Base-by-base conservation (phyloP, 2,329 filamentous ascomycete species). In the Fusarium heterosporum region DNA sequence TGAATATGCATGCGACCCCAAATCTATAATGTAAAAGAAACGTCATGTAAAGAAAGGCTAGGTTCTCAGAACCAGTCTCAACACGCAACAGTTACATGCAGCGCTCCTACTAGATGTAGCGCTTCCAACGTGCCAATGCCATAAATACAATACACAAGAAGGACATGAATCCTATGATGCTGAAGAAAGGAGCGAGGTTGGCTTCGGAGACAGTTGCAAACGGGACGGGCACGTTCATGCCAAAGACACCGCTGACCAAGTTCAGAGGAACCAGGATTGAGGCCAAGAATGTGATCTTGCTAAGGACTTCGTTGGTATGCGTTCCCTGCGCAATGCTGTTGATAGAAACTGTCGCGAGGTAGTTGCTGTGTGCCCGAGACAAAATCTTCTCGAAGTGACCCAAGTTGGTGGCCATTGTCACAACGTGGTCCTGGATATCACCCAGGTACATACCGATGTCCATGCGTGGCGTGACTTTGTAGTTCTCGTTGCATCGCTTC, bases 371-470 rank as follows among this genome's bases (percentile, higher is more conserved):
- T 3, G 92, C 92, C 22, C 96, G 91, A 28, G 91, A 94, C 48
- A 99, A 86, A 86, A 99, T 97, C 84, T 98, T 98, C 78, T 99
- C 96, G 72, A 97, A 97, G 77, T 99, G 96, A 1, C 89, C 89
- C 72, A 99, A 80, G 79, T 97, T 99, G 71, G 92, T 96, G 87
- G 97, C 97, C 95, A 98, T 98, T 43, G 96, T 99, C 61, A 99
- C 93, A 52, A 99, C 95, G 85, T 99, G 96, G 80, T 99, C 96
- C 79, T 99, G 96, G 68, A 99, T 97, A 80, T 99, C 96, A 74
- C 93, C 93, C 34, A 99, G 87, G 76, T 99, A 99, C 73, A 99
- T 87, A 22, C 94, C 96, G 69, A 99, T 97, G 75, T 99, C 96
- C 81, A 96, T 96, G 46, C 94, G 92, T 8, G 96, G 96, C 2